These are phyloP conservation scores for Zygoascus ofunaensis DNA, from an alignment of 805 yeast species.

Conservation along the genomic window DNA sequence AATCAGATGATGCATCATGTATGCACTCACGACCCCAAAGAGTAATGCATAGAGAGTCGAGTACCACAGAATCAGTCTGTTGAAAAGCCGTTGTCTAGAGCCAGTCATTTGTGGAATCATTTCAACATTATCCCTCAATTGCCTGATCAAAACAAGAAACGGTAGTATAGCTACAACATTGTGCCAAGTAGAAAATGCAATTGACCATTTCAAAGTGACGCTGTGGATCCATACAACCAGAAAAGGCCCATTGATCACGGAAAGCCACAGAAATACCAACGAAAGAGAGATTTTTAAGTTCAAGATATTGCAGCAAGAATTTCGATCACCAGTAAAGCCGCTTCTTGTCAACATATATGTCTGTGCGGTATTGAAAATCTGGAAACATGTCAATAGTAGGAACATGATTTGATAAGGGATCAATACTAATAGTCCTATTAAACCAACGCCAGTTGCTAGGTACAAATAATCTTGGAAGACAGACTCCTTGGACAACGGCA, in stretches of 20 bases:
- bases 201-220: constrained; percentile 33
- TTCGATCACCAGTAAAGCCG: constrained; percentile 3
- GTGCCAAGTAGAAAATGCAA: constrained; percentile 59
- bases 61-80: constrained; percentile 38
- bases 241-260: constrained; percentile 71
- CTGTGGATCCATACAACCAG: constrained; percentile 76
- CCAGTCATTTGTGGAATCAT: constrained; percentile 31
- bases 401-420: constrained; percentile 78
- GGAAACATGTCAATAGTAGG: constrained; percentile 43
- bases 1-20: constrained; percentile 69
- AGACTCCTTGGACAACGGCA: background rate
- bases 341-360: background rate
- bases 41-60: constrained; percentile 51
- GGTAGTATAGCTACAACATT: constrained; percentile 27
- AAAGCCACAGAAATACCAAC: constrained; percentile 61
- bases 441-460: background rate
- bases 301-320: constrained; percentile 24
- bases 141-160: constrained; percentile 6
- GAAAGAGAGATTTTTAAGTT: constrained; percentile 56
- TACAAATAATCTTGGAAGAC: too few relatives aligned
- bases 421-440: constrained; percentile 4
- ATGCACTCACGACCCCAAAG: constrained; percentile 72
- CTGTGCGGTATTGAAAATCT: constrained; percentile 16
- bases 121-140: constrained; percentile 27
- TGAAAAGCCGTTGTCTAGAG: constrained; percentile 11